Base-by-base conservation (phyloP, 1,139 yeast genomes). In the Yamadazyma trypodendri region DNA sequence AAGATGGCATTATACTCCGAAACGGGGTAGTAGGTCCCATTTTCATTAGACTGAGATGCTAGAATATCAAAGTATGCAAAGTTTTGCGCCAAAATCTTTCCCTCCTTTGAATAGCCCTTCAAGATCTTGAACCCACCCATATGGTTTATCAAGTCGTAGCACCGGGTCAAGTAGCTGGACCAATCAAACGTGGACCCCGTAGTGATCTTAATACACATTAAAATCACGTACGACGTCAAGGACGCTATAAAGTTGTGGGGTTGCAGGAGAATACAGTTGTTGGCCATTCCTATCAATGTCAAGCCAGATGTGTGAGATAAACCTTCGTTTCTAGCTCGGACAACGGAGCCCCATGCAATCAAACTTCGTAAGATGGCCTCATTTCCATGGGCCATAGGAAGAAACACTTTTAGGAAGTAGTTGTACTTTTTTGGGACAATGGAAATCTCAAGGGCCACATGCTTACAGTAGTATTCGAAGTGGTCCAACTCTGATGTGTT, bases 161-260 rank as follows among this genome's bases (percentile, higher is more conserved):
- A 58, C 6, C 44, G 42, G 0, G 61, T 59, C 37, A 63, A 58
- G 42, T 56, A 52, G 16, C 48, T 42, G 3, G 65, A 51, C 70
- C 70, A 64, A 22, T 50, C 52, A 11, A 44, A 39, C 2, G 64
- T 58, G 35, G 62, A 67, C 3, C 70, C 68, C 32, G 56, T 54
- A 2, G 68, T 58, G 2, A 62, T 51, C 34, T 63, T 63, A 57
- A 62, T 60, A 29, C 62, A 56, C 21, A 61, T 63, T 15, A 63
- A 39, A 4, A 60, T 43, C 59, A 62, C 59, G 37, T 60, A 59
- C 17, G 59, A 48, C 4, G 60, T 55, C 33, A 64, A 50, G 10
- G 55, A 52, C 2, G 59, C 42, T 8, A 61, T 43, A 38, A 62
- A 62, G 21, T 44, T 39, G 20, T 38, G 36, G 28, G 40, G 44